A percentile compares a stretch with the other conserved stretches of the same genome.
Conservation (phyloP, 2,329 filamentous ascomycete species). For the Penicillium frequentans region DNA sequence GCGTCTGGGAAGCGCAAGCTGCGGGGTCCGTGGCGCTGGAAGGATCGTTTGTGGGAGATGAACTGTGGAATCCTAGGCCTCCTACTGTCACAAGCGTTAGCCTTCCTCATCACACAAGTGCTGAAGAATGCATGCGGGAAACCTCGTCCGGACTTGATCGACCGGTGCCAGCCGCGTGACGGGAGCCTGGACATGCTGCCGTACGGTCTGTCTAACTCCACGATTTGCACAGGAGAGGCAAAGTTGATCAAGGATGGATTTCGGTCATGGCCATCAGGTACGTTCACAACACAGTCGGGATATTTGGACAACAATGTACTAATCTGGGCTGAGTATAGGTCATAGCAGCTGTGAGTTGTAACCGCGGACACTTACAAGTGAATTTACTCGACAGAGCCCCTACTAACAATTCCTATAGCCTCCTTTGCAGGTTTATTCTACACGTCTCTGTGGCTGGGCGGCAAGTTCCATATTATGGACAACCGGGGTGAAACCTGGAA, state of each 20-base stretch:
- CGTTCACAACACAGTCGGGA: constrained; percentile 7
- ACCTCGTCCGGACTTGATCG: constrained; percentile 60
- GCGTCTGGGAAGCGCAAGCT: constrained; percentile 39
- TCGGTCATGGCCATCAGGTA: constrained; percentile 58
- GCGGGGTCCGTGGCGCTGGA: constrained; percentile 52
- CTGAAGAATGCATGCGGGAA: constrained; percentile 62
- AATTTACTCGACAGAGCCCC: background rate
- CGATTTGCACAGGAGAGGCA: constrained; percentile 54
- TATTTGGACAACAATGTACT: background rate
- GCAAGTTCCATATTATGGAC: constrained; percentile 60
- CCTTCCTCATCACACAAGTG: constrained; percentile 58
- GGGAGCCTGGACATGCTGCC: constrained; percentile 37
- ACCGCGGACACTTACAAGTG: background rate
- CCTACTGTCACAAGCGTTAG: constrained; percentile 53
- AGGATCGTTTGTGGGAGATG: constrained; percentile 61
- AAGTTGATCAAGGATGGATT: constrained; percentile 59
- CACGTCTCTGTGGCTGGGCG: constrained; percentile 59
- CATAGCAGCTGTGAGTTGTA: constrained; percentile 52
- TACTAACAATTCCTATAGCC: constrained; percentile 38
- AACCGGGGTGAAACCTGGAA: constrained; percentile 63
- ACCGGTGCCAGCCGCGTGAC: constrained; percentile 48
- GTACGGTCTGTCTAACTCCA: constrained; percentile 47
- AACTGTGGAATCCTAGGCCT: constrained; percentile 62
- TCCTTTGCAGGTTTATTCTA: constrained; percentile 61
- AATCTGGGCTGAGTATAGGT: constrained; percentile 21